Evolutionary conservation across 805 yeast genomes (phyloP), one percentile per base, ranked within the genome.

Genomic region (Ogataea allantospora): DNA sequence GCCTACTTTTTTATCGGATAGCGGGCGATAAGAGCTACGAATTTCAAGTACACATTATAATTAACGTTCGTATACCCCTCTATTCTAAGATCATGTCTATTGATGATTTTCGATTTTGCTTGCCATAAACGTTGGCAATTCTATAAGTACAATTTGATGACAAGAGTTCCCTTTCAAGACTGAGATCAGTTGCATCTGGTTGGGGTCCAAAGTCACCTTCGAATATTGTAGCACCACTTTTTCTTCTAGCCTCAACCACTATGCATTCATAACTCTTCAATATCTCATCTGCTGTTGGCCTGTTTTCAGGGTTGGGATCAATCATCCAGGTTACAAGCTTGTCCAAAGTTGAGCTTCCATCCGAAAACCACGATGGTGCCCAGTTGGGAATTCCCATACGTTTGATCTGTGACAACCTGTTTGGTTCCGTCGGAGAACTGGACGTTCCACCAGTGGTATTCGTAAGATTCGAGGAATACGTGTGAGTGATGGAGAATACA

Each of bases 171-270:
- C 38, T 41, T 26, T 54, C 60, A 5, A 38, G 13, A 5, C 25
- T 38, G 7, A 50, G 30, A 13, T 56, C 54, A 3, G 34, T 30
- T 17, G 48, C 55, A 29, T 71, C 77, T 0, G 85, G 81, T 42
- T 68, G 67, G 1, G 97, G 96, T 0, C 98, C 99, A 58, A 75
- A 88, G 49, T 93, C 97, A 13, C 97, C 98, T 65, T 91, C 99
- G 54, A 82, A 93, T 46, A 93, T 84, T 2, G 89, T 83, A 3
- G 97, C 96, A 4, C 98, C 96, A 5, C 95, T 86, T 57, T 83
- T 84, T 35, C 96, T 71, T 43, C 91, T 73, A 38, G 72, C 63
- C 47, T 89, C 96, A 26, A 93, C 89, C 42, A 80, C 74, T 30
- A 74, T 70, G 45, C 93, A 79, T 58, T 93, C 97, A 31, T 73